Base-by-base conservation (phyloP, 2,329 filamentous ascomycete genomes). In the Tolypocladium paradoxum region DNA sequence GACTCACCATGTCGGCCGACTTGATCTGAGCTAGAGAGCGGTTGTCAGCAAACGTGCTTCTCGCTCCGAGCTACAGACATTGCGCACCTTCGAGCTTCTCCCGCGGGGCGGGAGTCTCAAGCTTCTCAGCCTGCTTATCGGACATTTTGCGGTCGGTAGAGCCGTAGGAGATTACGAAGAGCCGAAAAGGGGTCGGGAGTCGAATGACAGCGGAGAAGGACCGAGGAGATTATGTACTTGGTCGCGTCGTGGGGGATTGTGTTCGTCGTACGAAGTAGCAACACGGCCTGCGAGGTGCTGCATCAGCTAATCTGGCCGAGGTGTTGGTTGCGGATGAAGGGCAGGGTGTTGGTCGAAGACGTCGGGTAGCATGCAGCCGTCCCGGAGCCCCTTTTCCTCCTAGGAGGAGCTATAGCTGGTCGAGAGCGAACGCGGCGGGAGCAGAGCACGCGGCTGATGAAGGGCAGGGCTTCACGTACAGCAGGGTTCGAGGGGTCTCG, bases 1-100 rank as follows among this genome's bases (percentile, higher is more conserved):
- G 29, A n/a, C 55, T 51, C 79, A 97, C 93, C 93, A 99, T 99
- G 69, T 99, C 93, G 55, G 90, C 92, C 62, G 91, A 96, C 78
- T 99, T 99, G 73, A 99, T 85, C 75, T 96, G 90, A 58, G 90
- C 93, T 99, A 66, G 60, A 64, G 48, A 35, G 31, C 46, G 11
- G 24, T 34, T 8, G 55, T 60, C 55, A 60, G 56, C 52, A 43
- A 40, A 18, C n/a, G 27, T 24, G 18, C 53, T 35, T 36, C 45
- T 18, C 5, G 37, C 36, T n/a, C 9, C 16, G 9, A 8, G 9
- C n/a, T 12, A 27, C 29, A 48, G 49, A 31, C 29, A 29, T 16
- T 31, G 52, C 70, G 68, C 70, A 88, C 87, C 82, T 70, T 92
- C 88, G 52, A 90, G 82, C 81, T 89, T 90, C 68, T 88, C 84